Percentiles rank a stretch among this genome's conserved stretches.
These are phyloP conservation scores for Amylocystis lapponica DNA, from an alignment of 768 basidiomycete genomes.

Conservation along the genomic window DNA sequence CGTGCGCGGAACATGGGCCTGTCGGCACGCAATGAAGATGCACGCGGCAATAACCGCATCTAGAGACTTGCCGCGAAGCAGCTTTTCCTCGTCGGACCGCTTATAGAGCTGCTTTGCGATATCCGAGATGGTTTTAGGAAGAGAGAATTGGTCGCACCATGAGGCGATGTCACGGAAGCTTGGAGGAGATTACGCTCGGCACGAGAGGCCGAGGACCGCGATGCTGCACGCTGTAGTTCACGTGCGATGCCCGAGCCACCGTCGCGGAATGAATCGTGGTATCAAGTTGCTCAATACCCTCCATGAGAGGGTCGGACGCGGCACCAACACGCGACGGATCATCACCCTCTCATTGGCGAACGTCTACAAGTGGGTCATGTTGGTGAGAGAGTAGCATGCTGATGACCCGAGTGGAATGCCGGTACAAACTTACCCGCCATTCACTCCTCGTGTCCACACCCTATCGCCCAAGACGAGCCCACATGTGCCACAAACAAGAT, in stretches of 20 bases:
- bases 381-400: slow-evolving; percentile 5
- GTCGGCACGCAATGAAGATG: slow-evolving; percentile 95
- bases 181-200: slow-evolving; percentile 80
- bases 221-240: slow-evolving; percentile 89
- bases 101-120: slow-evolving; percentile 97
- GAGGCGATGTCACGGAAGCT: slow-evolving; percentile 89
- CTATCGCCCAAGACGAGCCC: slow-evolving; percentile 94
- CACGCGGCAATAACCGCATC: slow-evolving; percentile 96
- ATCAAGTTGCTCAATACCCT: slow-evolving; percentile 91
- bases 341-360: slow-evolving; percentile 99
- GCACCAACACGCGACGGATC: slow-evolving; percentile 99
- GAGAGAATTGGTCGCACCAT: slow-evolving; percentile 94
- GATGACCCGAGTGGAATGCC: not conserved
- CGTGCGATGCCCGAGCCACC: slow-evolving; percentile 90
- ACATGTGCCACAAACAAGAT: slow-evolving; percentile 92
- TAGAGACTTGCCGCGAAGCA: slow-evolving; percentile 84
- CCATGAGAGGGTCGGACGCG: slow-evolving; percentile 86
- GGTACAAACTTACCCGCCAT: slow-evolving; percentile 72
- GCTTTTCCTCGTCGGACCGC: slow-evolving; percentile 92
- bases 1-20: slow-evolving; percentile 91
- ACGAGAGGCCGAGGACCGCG: slow-evolving; percentile 70
- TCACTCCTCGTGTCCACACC: slow-evolving; percentile 98
- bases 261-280: slow-evolving; percentile 95
- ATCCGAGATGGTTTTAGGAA: slow-evolving; percentile 91
- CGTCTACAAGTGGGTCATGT: slow-evolving; percentile 52